Evolutionary conservation across 441 rosid species (phyloP).

Genomic region (Adansonia madagascariensis): DNA sequence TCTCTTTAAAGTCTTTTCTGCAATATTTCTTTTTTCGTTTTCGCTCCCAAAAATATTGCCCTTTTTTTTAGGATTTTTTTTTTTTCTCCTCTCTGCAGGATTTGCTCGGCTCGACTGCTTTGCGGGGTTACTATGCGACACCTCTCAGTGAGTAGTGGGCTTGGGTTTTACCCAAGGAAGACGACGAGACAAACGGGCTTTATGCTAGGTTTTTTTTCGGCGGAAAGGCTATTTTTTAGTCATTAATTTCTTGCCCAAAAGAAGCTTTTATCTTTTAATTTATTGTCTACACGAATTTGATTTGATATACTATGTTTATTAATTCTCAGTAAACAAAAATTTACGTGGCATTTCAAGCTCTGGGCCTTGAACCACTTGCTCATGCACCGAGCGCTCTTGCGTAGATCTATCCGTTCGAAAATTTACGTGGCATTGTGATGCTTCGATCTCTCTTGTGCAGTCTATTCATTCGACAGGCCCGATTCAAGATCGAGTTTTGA

Average conservation of each 20-base stretch:
- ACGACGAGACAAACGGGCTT: conserved; percentile 14
- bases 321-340: too few relatives aligned
- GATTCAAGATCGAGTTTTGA: too few relatives aligned
- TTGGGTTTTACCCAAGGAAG: conserved; percentile 31
- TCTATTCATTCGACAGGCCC: too few relatives aligned
- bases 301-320: too few relatives aligned
- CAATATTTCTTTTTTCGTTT: conserved; percentile 17
- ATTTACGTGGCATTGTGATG: too few relatives aligned
- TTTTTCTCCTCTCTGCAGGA: conserved; percentile 20
- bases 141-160: conserved; percentile 38
- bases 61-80: conserved; percentile 17
- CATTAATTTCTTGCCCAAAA: not conserved
- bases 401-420: too few relatives aligned
- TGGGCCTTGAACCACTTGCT: too few relatives aligned
- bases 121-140: conserved; percentile 26
- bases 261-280: too few relatives aligned
- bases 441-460: too few relatives aligned
- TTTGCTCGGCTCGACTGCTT: conserved; percentile 13
- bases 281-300: too few relatives aligned
- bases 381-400: too few relatives aligned
- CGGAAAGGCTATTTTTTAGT: not conserved
- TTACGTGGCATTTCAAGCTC: too few relatives aligned
- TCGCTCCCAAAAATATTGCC: not conserved
- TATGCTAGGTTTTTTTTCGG: not conserved
- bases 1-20: conserved; percentile 20